Evolutionary conservation across 306 rosid species (phyloP).

Genomic region (Dalbergia cochinchinensis): DNA sequence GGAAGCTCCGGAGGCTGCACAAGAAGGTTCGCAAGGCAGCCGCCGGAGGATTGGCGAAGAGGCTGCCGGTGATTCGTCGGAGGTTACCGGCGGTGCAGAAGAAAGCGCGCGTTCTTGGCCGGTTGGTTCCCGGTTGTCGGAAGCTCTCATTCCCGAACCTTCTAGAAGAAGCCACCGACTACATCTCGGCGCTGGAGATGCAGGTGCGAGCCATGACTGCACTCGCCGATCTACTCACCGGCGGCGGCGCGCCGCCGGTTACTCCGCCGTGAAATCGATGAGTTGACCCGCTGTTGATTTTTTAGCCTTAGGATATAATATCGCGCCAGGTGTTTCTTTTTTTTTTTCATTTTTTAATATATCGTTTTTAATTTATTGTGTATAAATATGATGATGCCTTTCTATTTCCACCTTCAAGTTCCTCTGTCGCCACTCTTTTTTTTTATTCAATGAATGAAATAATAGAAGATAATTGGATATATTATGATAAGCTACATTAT

Average conservation of each 20-base stretch:
- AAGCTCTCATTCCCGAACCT: constrained; percentile 71
- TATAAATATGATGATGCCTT: constrained; percentile 15
- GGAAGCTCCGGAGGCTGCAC: constrained; percentile 40
- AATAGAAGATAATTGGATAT: background rate
- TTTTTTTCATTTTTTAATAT: constrained; percentile 4
- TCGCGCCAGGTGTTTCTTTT: constrained; percentile 50
- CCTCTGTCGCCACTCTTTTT: constrained; percentile 18
- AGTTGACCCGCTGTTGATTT: constrained; percentile 38
- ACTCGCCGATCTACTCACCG: constrained; percentile 64
- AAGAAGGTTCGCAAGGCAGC: constrained; percentile 51
- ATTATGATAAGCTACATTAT: background rate
- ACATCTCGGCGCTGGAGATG: constrained; percentile 83
- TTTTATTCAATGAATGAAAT: constrained; percentile 14
- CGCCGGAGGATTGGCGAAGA: constrained; percentile 49
- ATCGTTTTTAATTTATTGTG: constrained; percentile 44
- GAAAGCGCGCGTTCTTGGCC: constrained; percentile 65
- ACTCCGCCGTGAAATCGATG: constrained; percentile 40
- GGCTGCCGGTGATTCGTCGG: constrained; percentile 43
- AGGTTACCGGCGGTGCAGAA: constrained; percentile 55
- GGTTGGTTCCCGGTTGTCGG: constrained; percentile 84
- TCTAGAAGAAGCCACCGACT: constrained; percentile 79
- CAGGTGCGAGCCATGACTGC: constrained; percentile 82
- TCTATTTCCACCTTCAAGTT: constrained; percentile 9
- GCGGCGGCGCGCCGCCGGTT: constrained; percentile 40
- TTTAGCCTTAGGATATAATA: constrained; percentile 30